Evolutionary conservation across 2,329 filamentous ascomycete species (phyloP).

Genomic region (Aspergillus calidoustus): DNA sequence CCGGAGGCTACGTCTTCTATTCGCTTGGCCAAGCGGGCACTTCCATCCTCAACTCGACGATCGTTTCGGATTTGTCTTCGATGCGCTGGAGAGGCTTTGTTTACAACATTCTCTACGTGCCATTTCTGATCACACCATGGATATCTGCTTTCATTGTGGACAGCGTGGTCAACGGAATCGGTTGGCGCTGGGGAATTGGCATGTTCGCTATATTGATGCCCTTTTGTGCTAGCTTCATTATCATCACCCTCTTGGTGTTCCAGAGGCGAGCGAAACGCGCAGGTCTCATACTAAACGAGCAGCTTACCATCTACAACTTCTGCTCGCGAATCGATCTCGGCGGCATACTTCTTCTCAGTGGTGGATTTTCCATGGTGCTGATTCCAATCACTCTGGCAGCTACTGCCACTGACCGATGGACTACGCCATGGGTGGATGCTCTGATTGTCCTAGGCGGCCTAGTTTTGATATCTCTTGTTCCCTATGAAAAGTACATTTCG

Average conservation of each 20-base stretch:
- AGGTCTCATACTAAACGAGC: slow-evolving; percentile 33
- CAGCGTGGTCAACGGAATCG: slow-evolving; percentile 45
- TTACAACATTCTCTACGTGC: slow-evolving; percentile 44
- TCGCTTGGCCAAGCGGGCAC: slow-evolving; percentile 46
- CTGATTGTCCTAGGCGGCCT: slow-evolving; percentile 51
- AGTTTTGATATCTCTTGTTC: slow-evolving; percentile 49
- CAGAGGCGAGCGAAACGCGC: slow-evolving; percentile 39
- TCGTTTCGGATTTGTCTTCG: slow-evolving; percentile 49
- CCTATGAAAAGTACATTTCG: slow-evolving; percentile 54
- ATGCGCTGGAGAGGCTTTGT: slow-evolving; percentile 48
- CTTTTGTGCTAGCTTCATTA: slow-evolving; percentile 40
- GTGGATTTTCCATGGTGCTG: slow-evolving; percentile 55
- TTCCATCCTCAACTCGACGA: slow-evolving; percentile 46
- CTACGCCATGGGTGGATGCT: slow-evolving; percentile 51
- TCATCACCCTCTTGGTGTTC: slow-evolving; percentile 44
- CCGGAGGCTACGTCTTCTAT: slow-evolving; percentile 44
- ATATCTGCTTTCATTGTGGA: slow-evolving; percentile 48
- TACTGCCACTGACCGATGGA: slow-evolving; percentile 48
- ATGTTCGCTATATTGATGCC: slow-evolving; percentile 52
- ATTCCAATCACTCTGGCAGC: slow-evolving; percentile 54
- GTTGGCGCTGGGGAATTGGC: slow-evolving; percentile 52
- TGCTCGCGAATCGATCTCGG: slow-evolving; percentile 42
- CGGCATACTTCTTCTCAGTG: slow-evolving; percentile 54
- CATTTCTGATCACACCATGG: slow-evolving; percentile 49
- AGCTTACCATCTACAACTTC: slow-evolving; percentile 33